Evolutionary conservation across 805 yeast species (phyloP), one percentile per base, ranked within the genome.

Genomic region (Ogataea glucozyma): DNA sequence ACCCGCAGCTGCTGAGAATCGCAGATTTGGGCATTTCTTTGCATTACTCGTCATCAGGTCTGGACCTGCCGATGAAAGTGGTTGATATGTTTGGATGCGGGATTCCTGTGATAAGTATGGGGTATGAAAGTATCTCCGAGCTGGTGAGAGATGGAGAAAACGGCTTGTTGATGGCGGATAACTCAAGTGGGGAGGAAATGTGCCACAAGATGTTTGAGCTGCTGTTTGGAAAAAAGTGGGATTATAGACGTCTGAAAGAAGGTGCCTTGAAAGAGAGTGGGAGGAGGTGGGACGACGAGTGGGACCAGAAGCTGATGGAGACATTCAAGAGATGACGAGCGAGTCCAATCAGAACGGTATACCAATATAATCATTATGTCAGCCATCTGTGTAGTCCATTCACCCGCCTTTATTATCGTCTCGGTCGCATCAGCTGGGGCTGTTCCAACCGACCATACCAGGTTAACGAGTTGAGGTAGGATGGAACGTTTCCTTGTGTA

Each of bases 11-110:
- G 1, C 61, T 93, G 22, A 81, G 82, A 2, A 66, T 80, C 3
- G 91, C 96, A 3, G 97, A 93, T 58, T 59, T 90, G 26, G 98
- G 97, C 2, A 74, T 93, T 1, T 91, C 98, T 1, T 68, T 93
- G 48, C 99, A 93, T 63, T 77, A 83, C 4, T 90, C 98, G 0
- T 85, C 95, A 33, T 85, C 96, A 34, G 99, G 99, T 0, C 72
- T 86, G 43, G 99, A 93, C 58, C 72, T 93, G 44, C 99, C 99
- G 1, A 93, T 93, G 99, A 93, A 93, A 63, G 86, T 93, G 26
- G 83, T 91, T 5, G 99, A 93, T 58, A 81, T 91, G 76, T 90
- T 91, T 70, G 99, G 99, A 0, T 86, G 93, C 50, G 98, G 98
- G 0, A 69, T 93, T 10, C 99, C 99, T 1, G 97, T 89, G 0